These are phyloP conservation scores for Cyberlindnera meyerae DNA, from an alignment of 805 yeast genomes.

Conservation along the genomic window DNA sequence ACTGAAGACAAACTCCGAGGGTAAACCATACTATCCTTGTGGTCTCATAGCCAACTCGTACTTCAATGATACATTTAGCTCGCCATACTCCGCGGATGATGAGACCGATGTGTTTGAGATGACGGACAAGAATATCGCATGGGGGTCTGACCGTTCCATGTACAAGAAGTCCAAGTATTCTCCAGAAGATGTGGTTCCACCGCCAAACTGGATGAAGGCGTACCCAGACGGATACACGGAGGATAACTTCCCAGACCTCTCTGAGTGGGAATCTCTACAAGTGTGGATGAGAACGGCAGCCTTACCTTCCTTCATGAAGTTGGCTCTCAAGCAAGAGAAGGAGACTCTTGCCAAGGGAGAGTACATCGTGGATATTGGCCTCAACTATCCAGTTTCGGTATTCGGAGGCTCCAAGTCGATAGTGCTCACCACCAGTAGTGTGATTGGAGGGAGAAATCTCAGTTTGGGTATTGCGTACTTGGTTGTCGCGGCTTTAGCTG, in stretches of 20 bases:
- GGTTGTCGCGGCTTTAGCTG: slow-evolving; percentile 74
- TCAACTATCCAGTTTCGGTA: slow-evolving; percentile 75
- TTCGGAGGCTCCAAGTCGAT: slow-evolving; percentile 89
- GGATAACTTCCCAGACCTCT: slow-evolving; percentile 70
- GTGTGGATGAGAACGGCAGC: slow-evolving; percentile 99
- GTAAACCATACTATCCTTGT: slow-evolving; percentile 81
- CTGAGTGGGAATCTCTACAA: slow-evolving; percentile 78
- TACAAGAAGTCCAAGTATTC: slow-evolving; percentile 71
- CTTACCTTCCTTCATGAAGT: slow-evolving; percentile 78
- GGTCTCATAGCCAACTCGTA: slow-evolving; percentile 90
- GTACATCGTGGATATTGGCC: slow-evolving; percentile 60
- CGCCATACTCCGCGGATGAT: slow-evolving; percentile 33
- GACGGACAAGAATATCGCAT: slow-evolving; percentile 62
- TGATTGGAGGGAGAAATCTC: slow-evolving; percentile 84
- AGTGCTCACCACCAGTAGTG: slow-evolving; percentile 74
- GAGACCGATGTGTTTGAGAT: slow-evolving; percentile 9
- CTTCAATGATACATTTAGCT: slow-evolving; percentile 81
- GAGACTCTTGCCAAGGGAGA: slow-evolving; percentile 55
- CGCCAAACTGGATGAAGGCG: slow-evolving; percentile 80
- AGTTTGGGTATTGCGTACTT: slow-evolving; percentile 81
- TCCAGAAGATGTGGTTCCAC: slow-evolving; percentile 76
- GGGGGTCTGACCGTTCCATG: slow-evolving; percentile 72
- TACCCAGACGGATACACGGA: slow-evolving; percentile 89
- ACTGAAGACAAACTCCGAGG: slow-evolving; percentile 44
- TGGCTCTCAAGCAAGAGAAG: slow-evolving; percentile 65